Evolutionary conservation across 345 rosid genomes (phyloP).

Genomic region (Gynandropsis gynandra): DNA sequence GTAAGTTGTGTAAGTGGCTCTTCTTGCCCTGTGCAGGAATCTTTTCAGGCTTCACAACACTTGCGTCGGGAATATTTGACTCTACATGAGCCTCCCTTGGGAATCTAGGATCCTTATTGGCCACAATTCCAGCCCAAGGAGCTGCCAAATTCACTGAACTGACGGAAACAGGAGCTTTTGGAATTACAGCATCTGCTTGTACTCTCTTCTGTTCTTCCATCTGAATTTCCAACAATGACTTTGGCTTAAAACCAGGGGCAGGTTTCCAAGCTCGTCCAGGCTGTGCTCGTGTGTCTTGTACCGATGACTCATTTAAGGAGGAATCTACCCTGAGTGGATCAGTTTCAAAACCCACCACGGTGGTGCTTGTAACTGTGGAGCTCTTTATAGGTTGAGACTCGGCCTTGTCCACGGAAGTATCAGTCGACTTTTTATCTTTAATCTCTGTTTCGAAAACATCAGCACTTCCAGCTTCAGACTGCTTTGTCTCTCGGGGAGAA

Average conservation of each 20-base stretch:
- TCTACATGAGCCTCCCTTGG: conserved; percentile 41
- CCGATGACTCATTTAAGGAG: conserved; percentile 32
- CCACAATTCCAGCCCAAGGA: conserved; percentile 78
- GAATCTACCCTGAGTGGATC: conserved; percentile 31
- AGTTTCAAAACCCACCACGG: conserved; percentile 23
- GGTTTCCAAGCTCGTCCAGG: conserved; percentile 82
- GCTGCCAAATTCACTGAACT: conserved; percentile 35
- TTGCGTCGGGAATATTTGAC: conserved; percentile 27
- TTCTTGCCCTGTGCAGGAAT: conserved; percentile 42
- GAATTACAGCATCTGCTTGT: conserved; percentile 45
- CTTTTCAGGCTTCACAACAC: conserved; percentile 36
- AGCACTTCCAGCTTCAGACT: conserved; percentile 36
- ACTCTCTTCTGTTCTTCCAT: conserved; percentile 80
- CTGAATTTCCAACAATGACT: conserved; percentile 93
- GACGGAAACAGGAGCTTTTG: conserved; percentile 41
- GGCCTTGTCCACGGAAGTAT: conserved; percentile 23
- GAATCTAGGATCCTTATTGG: conserved; percentile 44
- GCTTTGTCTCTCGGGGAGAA: conserved; percentile 37
- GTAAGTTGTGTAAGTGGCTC: conserved; percentile 63
- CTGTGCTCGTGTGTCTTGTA: conserved; percentile 30
- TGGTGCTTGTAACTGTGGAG: conserved; percentile 20
- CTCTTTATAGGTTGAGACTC: conserved; percentile 33
- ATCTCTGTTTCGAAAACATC: conserved; percentile 28
- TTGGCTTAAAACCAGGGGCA: conserved; percentile 93
- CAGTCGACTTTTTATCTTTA: conserved; percentile 27